Conservation (phyloP, 148 eudicot genomes). For the Gaultheria prostrata region DNA sequence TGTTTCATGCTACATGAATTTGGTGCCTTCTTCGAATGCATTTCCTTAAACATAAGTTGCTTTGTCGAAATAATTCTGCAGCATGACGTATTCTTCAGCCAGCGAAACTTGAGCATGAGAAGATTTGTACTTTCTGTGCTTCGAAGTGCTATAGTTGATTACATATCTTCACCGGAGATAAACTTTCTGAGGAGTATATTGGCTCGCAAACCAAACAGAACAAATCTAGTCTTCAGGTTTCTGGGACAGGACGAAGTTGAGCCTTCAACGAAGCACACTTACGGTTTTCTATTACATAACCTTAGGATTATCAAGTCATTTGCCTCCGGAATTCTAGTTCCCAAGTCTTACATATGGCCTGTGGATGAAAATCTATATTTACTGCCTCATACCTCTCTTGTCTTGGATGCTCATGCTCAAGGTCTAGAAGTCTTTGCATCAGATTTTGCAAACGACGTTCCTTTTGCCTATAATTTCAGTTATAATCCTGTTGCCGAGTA, state of each 20-base stretch:
- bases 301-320: conserved; percentile 73
- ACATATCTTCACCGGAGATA: conserved; percentile 85
- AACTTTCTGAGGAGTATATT: conserved; percentile 59
- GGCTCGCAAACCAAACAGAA: conserved; percentile 39
- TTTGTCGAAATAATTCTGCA: conserved; percentile 26
- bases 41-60: neutral
- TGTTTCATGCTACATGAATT: neutral
- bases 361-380: conserved; percentile 50
- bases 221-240: conserved; percentile 71
- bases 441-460: conserved; percentile 83
- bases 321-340: conserved; percentile 93
- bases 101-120: conserved; percentile 72
- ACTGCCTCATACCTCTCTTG: conserved; percentile 63
- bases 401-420: conserved; percentile 72
- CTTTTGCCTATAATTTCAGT: conserved; percentile 70
- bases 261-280: conserved; percentile 76
- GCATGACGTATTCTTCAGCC: conserved; percentile 71
- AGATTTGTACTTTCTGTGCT: conserved; percentile 49
- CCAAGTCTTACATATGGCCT: conserved; percentile 86
- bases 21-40: neutral
- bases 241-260: conserved; percentile 42
- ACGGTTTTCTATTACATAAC: conserved; percentile 60
- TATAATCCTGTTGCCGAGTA: conserved; percentile 78
- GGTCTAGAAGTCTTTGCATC: conserved; percentile 75
- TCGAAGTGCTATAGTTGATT: conserved; percentile 46